phyloP scores from a whole-genome alignment of 1,139 yeast species.

The Insectozyma bohioensis region DNA sequence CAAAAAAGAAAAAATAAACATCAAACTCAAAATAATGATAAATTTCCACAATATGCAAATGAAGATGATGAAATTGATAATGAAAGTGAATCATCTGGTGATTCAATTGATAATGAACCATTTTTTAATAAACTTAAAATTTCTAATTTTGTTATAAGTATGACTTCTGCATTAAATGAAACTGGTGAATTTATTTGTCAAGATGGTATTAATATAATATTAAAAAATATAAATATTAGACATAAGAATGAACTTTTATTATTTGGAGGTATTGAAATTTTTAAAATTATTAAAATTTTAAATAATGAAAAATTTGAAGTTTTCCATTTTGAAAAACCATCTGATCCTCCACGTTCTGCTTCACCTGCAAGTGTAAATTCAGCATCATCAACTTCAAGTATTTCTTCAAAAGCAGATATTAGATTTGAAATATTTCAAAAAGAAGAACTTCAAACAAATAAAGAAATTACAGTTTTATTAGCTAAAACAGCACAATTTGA shows the following conservation, averaged over 20 bases:
- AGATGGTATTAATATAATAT: conserved; percentile 25
- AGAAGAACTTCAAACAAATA: conserved; percentile 18
- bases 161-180: conserved; percentile 43
- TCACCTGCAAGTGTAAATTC: conserved; percentile 12
- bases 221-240: conserved; percentile 35
- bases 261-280: conserved; percentile 47
- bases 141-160: conserved; percentile 33
- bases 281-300: conserved; percentile 22
- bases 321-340: conserved; percentile 20
- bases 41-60: conserved; percentile 33
- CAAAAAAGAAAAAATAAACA: conserved; percentile 24
- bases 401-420: conserved; percentile 41
- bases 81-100: conserved; percentile 12
- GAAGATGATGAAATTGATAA: conserved; percentile 18
- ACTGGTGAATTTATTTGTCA: conserved; percentile 40
- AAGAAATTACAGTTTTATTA: conserved; percentile 43
- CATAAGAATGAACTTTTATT: conserved; percentile 41
- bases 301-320: conserved; percentile 19
- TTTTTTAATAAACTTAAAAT: conserved; percentile 37
- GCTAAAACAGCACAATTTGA: conserved; percentile 41
- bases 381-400: conserved; percentile 7
- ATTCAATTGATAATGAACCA: conserved; percentile 14
- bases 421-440: conserved; percentile 49
- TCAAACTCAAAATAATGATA: conserved; percentile 12
- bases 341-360: conserved; percentile 3